Percentiles rank a stretch among this genome's conserved stretches.
Conservation (phyloP, 2,329 filamentous ascomycete species). For the Neonectria sp. region DNA sequence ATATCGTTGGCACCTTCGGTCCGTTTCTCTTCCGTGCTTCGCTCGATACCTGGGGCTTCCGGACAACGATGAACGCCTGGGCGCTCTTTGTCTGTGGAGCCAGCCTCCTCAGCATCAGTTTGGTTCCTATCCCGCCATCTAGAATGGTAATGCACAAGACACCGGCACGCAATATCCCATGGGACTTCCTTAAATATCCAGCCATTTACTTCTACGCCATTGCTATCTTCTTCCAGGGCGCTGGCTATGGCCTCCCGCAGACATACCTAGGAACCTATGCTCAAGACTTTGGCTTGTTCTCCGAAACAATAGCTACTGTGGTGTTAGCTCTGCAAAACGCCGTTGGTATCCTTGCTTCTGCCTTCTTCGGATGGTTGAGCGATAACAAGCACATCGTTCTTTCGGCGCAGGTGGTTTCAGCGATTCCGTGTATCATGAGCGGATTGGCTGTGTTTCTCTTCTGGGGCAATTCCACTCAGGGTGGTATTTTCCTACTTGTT, state of each 20-base stretch:
- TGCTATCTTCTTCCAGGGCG: constrained; percentile 31
- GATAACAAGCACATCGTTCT: constrained; percentile 26
- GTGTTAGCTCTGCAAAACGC: constrained; percentile 31
- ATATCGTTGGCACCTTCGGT: constrained; percentile 28
- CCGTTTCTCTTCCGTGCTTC: constrained; percentile 33
- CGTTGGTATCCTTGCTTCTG: constrained; percentile 29
- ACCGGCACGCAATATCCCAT: constrained; percentile 16
- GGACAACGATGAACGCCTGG: constrained; percentile 28
- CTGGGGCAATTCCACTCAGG: constrained; percentile 32
- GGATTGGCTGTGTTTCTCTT: constrained; percentile 33
- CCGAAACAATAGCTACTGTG: constrained; percentile 28
- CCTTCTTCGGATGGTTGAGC: constrained; percentile 33
- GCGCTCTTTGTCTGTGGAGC: constrained; percentile 23
- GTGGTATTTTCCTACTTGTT: constrained; percentile 25
- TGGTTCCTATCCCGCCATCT: constrained; percentile 24
- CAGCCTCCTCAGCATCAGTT: constrained; percentile 21
- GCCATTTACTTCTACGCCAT: constrained; percentile 29
- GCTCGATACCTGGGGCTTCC: constrained; percentile 32
- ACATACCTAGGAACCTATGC: constrained; percentile 36
- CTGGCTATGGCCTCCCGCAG: constrained; percentile 35
- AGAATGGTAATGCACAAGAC: background rate
- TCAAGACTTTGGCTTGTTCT: constrained; percentile 20
- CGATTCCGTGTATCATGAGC: constrained; percentile 2
- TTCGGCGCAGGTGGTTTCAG: constrained; percentile 25
- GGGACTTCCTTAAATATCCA: constrained; percentile 24